Conservation (phyloP, 805 yeast species). For the Candida sakaeoensis region DNA sequence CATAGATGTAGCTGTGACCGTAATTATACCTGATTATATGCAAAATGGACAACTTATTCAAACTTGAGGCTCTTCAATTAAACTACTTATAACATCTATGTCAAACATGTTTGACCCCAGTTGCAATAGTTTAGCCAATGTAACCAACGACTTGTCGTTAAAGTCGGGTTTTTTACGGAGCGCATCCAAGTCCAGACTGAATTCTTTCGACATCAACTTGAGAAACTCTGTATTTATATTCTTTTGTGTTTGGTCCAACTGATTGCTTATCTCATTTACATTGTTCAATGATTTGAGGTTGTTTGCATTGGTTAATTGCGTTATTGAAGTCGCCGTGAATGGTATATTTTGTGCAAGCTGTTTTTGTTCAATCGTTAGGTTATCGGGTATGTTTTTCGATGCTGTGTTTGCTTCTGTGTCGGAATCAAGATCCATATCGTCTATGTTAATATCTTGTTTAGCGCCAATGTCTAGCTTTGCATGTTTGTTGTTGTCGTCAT, state of each 20-base stretch:
- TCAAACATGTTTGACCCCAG: slow-evolving; percentile 59
- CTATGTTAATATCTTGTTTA: slow-evolving; percentile 16
- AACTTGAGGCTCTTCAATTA: slow-evolving; percentile 18
- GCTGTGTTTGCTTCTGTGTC: slow-evolving; percentile 18
- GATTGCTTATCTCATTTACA: not conserved
- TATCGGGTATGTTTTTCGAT: slow-evolving; percentile 14
- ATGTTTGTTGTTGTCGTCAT: slow-evolving; percentile 15
- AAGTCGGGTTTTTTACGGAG: slow-evolving; percentile 65
- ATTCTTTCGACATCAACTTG: slow-evolving; percentile 51
- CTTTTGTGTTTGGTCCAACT: slow-evolving; percentile 20
- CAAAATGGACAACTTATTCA: too few species aligned
- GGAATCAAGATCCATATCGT: slow-evolving; percentile 27
- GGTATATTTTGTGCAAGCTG: slow-evolving; percentile 20
- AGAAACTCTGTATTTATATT: slow-evolving; percentile 50
- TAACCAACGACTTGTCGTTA: slow-evolving; percentile 48
- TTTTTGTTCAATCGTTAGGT: slow-evolving; percentile 17
- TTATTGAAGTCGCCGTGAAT: slow-evolving; percentile 23
- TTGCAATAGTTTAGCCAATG: slow-evolving; percentile 56
- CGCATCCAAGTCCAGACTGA: slow-evolving; percentile 58
- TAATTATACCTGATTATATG: too few species aligned
- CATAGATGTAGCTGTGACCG: too few species aligned
- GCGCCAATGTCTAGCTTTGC: not conserved
- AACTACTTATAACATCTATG: slow-evolving; percentile 40
- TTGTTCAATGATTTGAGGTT: slow-evolving; percentile 18
- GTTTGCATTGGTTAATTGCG: slow-evolving; percentile 11